Evolutionary conservation across 2,329 filamentous ascomycete genomes (phyloP).

Genomic region (Talaromyces sp.): DNA sequence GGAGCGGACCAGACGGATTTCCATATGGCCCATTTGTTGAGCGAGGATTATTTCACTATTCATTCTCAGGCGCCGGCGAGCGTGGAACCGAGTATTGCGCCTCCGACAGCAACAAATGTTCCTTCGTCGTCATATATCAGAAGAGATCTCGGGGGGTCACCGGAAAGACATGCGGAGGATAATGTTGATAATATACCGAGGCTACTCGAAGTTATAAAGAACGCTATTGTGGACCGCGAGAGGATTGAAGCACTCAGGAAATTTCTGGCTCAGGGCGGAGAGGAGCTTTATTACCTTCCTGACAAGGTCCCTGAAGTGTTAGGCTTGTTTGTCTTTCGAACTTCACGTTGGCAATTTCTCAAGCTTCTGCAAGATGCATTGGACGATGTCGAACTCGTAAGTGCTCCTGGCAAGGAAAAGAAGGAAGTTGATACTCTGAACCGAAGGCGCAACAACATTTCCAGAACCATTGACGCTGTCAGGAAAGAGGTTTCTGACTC

Average conservation of each 20-base stretch:
- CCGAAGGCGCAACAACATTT: constrained; percentile 65
- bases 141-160: constrained; percentile 43
- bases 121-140: constrained; percentile 31
- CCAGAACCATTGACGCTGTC: constrained; percentile 70
- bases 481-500: constrained; percentile 76
- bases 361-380: constrained; percentile 66
- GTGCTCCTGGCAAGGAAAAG: constrained; percentile 41
- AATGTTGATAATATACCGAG: constrained; percentile 65
- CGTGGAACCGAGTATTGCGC: constrained; percentile 42
- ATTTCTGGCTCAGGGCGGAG: constrained; percentile 74
- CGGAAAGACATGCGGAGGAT: constrained; percentile 47
- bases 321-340: constrained; percentile 84
- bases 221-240: constrained; percentile 79
- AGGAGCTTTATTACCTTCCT: constrained; percentile 73
- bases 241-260: constrained; percentile 80
- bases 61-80: constrained; percentile 54
- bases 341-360: constrained; percentile 75
- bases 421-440: constrained; percentile 45
- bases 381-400: constrained; percentile 51
- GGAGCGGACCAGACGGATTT: constrained; percentile 36
- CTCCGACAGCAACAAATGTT: constrained; percentile 11
- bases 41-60: constrained; percentile 77
- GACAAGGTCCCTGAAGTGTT: constrained; percentile 80
- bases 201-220: constrained; percentile 67
- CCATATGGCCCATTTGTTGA: constrained; percentile 62